Base-by-base conservation (phyloP, 192 early-diverging fungal genomes). In the Backusella tarrabulga region DNA sequence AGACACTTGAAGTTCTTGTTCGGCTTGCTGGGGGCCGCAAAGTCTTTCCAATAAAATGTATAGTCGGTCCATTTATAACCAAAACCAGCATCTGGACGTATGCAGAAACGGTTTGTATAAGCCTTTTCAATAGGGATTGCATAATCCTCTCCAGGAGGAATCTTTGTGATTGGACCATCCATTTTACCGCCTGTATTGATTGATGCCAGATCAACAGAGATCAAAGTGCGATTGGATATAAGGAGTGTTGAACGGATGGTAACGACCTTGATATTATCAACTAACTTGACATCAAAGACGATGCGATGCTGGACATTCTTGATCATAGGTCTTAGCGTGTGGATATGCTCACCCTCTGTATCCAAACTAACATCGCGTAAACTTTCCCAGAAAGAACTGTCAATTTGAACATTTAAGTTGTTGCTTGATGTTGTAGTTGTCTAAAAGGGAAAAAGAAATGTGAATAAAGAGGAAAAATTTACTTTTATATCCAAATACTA, bases 181-280 rank as follows among this genome's bases (percentile, higher is more conserved):
- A 80, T 77, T 76, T 96, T 90, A 29, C 87, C 89, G 26, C 88
- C 86, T 8, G 84, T 80, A 68, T 95, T 93, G 34, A 94, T 88
- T 70, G 96, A 87, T 21, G 92, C 88, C 1, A 98, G 85, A 73
- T 98, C 94, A 29, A 99, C 85, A 12, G 89, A 84, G 19, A 97
- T 77, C 12, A 88, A 83, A 12, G 96, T 97, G 14, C 82, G 85
- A 84, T 99, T 99, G 46, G 92, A 91, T 15, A 98, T 82, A 6
- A 95, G 89, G 34, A 96, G 80, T 1, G 93, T 84, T 0, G 96
- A 97, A 38, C 95, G 91, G 76, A 99, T 92, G 1, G 93, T 96
- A 0, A 99, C 97, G 42, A 93, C 83, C 88, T 99, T 99, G 69
- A 97, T 89, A 75, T 97, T 94, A 63, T 95, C 88, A 63, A 93